A percentile compares a stretch with the other conserved stretches of the same genome.
Conservation (phyloP, 176 grass and related monocot species). For the Musa troglodytarum region DNA sequence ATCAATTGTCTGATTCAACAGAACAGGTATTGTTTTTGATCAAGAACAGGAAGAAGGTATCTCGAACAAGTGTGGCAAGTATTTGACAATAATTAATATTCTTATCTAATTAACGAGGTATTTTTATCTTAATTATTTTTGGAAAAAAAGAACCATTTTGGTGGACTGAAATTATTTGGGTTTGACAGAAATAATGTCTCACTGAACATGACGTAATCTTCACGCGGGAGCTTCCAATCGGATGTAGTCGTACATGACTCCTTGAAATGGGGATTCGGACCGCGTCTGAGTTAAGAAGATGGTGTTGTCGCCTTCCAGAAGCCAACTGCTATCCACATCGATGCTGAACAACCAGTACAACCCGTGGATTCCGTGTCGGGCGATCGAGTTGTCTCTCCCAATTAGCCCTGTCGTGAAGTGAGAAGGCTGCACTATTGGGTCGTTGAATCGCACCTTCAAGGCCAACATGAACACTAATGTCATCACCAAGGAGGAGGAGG, state of each 20-base stretch:
- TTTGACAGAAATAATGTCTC: too few species aligned
- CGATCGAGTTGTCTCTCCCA: slow-evolving; percentile 51
- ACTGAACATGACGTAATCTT: too few species aligned
- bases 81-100: too few species aligned
- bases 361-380: slow-evolving; percentile 40
- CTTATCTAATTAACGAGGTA: too few species aligned
- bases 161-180: too few species aligned
- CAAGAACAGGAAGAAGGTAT: too few species aligned
- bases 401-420: slow-evolving; percentile 29
- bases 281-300: slow-evolving; percentile 34
- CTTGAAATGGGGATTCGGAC: slow-evolving; percentile 9
- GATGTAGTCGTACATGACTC: slow-evolving; percentile 56
- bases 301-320: slow-evolving; percentile 32
- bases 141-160: too few species aligned
- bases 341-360: slow-evolving; percentile 40
- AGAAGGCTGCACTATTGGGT: neutral
- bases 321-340: slow-evolving; percentile 13
- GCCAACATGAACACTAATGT: neutral
- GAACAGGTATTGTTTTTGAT: too few species aligned
- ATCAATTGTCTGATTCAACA: too few species aligned
- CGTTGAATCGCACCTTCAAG: slow-evolving; percentile 25
- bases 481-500: neutral
- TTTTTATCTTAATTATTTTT: too few species aligned
- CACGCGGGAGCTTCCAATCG: slow-evolving; percentile 17
- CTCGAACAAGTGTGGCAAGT: too few species aligned